A percentile compares a stretch with the other conserved stretches of the same genome.
Conservation (phyloP, 176 grass and related monocot genomes). For the Triticum monococcum region DNA sequence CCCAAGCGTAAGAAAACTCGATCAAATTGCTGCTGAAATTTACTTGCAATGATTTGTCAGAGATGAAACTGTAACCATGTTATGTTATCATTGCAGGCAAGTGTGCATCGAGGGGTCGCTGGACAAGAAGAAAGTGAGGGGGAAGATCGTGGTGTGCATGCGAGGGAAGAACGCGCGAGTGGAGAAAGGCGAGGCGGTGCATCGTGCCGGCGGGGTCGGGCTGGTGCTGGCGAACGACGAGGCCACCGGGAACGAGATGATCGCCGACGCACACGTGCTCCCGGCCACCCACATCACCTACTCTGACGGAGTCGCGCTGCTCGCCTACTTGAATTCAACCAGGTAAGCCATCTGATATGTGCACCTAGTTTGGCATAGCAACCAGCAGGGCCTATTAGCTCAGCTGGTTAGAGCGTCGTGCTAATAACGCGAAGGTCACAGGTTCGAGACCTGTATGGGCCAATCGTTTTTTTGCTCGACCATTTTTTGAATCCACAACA, state of each 20-base stretch:
- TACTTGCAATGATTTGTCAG: neutral
- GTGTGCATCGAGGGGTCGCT: constrained; percentile 54
- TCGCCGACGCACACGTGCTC: constrained; percentile 88
- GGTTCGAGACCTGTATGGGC: constrained; percentile 91
- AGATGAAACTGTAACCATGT: neutral
- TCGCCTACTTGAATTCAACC: constrained; percentile 37
- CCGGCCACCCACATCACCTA: constrained; percentile 86
- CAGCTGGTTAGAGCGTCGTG: constrained; percentile 94
- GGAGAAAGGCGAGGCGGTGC: constrained; percentile 73
- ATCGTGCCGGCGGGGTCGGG: constrained; percentile 49
- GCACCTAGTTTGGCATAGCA: no score
- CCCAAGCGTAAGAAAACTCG: constrained; percentile 36
- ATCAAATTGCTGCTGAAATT: neutral
- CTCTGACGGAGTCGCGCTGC: constrained; percentile 38
- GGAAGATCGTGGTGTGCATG: constrained; percentile 80
- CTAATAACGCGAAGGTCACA: constrained; percentile 98
- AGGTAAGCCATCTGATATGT: no score
- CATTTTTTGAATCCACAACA: neutral
- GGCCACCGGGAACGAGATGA: constrained; percentile 74
- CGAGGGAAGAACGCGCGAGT: constrained; percentile 68
- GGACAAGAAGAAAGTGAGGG: constrained; percentile 49
- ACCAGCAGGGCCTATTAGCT: constrained; percentile 58
- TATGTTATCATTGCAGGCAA: constrained; percentile 30
- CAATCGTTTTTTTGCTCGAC: neutral
- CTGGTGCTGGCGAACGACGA: constrained; percentile 69